A percentile compares a stretch with the other conserved stretches of the same genome.
phyloP scores from a whole-genome alignment of 768 basidiomycete genomes.

The Rhodotorula diobovata region DNA sequence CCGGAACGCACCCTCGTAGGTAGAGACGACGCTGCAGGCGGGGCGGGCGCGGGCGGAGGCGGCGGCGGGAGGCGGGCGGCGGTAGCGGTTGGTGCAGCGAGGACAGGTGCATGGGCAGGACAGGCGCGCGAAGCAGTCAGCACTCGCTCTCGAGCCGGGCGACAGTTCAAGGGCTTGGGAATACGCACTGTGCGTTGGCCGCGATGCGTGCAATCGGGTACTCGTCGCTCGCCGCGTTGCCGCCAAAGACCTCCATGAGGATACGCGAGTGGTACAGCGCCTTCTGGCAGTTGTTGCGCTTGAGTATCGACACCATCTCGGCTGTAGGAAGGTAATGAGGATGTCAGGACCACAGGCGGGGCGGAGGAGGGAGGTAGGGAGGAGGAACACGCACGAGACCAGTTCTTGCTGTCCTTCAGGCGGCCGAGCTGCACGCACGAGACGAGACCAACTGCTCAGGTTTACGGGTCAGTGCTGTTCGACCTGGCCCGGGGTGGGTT shows the following conservation, averaged over 20 bases:
- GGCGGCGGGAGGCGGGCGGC: too few species aligned
- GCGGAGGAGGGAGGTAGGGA: background rate
- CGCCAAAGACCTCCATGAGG: constrained; percentile 84
- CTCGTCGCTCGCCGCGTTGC: constrained; percentile 91
- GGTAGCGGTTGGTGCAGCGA: too few species aligned
- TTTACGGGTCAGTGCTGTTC: too few species aligned
- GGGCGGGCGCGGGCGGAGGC: too few species aligned
- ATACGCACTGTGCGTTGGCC: constrained; percentile 55
- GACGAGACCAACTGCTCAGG: constrained; percentile 42
- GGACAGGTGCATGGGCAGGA: background rate
- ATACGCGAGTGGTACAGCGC: constrained; percentile 75
- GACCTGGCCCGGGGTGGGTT: too few species aligned
- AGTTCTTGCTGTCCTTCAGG: constrained; percentile 70
- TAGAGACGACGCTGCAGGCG: constrained; percentile 65
- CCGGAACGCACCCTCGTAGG: constrained; percentile 67
- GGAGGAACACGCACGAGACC: constrained; percentile 51
- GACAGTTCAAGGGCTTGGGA: background rate
- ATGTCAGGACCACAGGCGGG: too few species aligned
- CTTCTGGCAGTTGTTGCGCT: constrained; percentile 93
- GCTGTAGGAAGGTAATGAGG: constrained; percentile 43
- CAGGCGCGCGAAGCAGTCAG: background rate
- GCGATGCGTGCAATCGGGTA: constrained; percentile 90
- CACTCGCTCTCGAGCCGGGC: background rate
- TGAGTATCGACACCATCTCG: constrained; percentile 92
- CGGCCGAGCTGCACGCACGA: constrained; percentile 57